Evolutionary conservation across 2,329 filamentous ascomycete genomes (phyloP).

Genomic region (Verticillium klebahnii): DNA sequence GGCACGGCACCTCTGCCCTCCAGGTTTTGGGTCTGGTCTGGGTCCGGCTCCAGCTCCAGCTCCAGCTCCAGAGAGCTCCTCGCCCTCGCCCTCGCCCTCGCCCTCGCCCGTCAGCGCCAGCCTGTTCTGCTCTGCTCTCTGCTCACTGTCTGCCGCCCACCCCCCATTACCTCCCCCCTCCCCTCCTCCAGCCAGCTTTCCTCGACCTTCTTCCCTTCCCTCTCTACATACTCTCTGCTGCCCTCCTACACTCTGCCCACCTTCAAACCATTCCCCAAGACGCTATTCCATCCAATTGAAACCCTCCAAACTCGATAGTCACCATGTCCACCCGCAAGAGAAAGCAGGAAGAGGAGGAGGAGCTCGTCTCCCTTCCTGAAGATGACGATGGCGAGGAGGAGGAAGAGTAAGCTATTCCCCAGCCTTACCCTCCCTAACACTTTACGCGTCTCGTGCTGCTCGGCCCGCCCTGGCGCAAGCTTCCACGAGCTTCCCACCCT

Average conservation of each 20-base stretch:
- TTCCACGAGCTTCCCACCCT: background rate
- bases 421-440: background rate
- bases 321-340: constrained; percentile 49
- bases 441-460: background rate
- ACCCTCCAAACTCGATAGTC: constrained; percentile 6
- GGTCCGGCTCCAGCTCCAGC: background rate
- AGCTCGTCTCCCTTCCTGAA: constrained; percentile 50
- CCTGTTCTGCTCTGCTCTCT: constrained; percentile 3
- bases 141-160: constrained; percentile 7
- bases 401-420: constrained; percentile 41
- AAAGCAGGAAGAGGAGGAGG: constrained; percentile 49
- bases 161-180: constrained; percentile 8
- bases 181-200: constrained; percentile 6
- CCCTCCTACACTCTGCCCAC: constrained; percentile 8
- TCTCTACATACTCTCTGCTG: constrained; percentile 5
- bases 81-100: background rate
- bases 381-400: constrained; percentile 47
- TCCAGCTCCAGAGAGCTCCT: constrained; percentile 8
- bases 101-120: background rate
- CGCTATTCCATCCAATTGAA: constrained; percentile 20
- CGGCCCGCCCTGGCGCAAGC: background rate
- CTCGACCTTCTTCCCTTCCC: constrained; percentile 7
- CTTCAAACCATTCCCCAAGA: background rate
- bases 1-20: constrained; percentile 2
- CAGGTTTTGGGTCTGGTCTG: background rate